phyloP scores from a whole-genome alignment of 306 rosid species.

The Castanea sativa region DNA sequence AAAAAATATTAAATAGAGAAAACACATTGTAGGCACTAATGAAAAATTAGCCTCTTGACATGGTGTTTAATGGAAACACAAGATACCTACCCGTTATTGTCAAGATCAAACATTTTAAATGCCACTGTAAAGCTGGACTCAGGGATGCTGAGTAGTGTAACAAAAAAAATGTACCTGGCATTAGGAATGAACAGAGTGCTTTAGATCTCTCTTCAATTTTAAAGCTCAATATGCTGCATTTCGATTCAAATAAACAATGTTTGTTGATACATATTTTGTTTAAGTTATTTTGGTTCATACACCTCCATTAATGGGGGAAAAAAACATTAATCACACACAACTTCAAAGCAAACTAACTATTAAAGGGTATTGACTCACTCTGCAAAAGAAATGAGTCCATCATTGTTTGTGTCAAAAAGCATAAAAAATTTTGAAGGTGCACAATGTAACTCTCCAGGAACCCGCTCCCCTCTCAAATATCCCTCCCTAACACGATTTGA shows the following conservation, averaged over 20 bases:
- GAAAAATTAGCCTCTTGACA: neutral
- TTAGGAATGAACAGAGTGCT: neutral
- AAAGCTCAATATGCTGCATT: too few relatives aligned
- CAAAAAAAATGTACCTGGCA: constrained; percentile 66
- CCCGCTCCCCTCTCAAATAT: constrained; percentile 59
- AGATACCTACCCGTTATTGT: constrained; percentile 60
- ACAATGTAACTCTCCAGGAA: constrained; percentile 47
- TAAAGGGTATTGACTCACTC: constrained; percentile 45
- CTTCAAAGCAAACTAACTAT: constrained; percentile 2
- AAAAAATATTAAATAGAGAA: neutral
- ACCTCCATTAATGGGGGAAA: too few relatives aligned
- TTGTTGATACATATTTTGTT: too few relatives aligned
- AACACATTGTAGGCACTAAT: constrained; percentile 6
- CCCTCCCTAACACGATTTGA: constrained; percentile 73
- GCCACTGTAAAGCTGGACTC: constrained; percentile 71
- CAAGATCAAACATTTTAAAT: constrained; percentile 81
- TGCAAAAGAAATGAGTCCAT: constrained; percentile 76
- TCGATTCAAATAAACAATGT: too few relatives aligned
- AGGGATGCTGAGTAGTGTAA: constrained; percentile 79
- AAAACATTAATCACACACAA: neutral
- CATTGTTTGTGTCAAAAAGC: constrained; percentile 80
- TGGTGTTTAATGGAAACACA: neutral
- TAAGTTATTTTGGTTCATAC: too few relatives aligned
- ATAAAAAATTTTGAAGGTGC: constrained; percentile 65
- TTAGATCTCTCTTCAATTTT: too few relatives aligned